Conservation (phyloP, 306 rosid genomes). For the Prunus kanzakura region DNA sequence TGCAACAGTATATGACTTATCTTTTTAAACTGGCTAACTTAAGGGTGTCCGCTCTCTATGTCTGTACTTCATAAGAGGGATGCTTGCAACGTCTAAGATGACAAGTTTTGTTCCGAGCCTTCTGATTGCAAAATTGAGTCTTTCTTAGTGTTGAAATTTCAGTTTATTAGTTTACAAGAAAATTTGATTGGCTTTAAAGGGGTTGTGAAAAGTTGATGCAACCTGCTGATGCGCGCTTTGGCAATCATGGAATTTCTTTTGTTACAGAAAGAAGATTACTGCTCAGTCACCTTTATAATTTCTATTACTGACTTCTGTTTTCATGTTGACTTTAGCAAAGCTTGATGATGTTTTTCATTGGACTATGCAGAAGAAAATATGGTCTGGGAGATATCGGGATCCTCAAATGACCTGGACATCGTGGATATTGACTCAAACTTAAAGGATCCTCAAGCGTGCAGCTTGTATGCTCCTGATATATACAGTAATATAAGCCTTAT, state of each 20-base stretch:
- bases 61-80: neutral
- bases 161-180: neutral
- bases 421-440: conserved; percentile 56
- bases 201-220: neutral
- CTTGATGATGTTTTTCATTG: conserved; percentile 23
- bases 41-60: neutral
- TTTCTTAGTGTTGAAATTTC: neutral
- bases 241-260: neutral
- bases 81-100: neutral
- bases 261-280: conserved; percentile 1
- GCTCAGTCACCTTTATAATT: conserved; percentile 8
- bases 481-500: conserved; percentile 47
- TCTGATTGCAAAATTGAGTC: neutral
- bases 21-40: conserved; percentile 3
- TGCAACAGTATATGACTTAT: conserved; percentile 13
- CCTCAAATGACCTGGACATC: conserved; percentile 32
- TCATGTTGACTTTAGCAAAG: neutral
- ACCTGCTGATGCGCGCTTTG: neutral
- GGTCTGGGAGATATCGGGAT: conserved; percentile 36
- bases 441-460: conserved; percentile 65
- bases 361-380: conserved; percentile 46
- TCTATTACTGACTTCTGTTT: conserved; percentile 3
- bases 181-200: neutral
- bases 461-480: conserved; percentile 69
- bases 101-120: neutral